Conservation (phyloP, 2,329 filamentous ascomycete species). For the Epichloe brachyelytri region DNA sequence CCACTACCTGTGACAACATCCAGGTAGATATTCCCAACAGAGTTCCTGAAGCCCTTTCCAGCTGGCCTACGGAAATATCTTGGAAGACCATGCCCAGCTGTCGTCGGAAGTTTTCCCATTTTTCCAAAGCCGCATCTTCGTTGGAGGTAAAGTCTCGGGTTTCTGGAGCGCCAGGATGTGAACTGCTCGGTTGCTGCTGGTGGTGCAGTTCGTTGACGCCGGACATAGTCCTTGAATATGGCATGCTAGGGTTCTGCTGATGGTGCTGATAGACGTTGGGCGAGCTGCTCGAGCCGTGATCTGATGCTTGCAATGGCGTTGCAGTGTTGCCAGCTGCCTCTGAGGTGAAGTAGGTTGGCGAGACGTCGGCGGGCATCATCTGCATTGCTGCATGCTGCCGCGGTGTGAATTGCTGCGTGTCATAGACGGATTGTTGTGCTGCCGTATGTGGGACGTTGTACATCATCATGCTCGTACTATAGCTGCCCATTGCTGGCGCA, state of each 20-base stretch:
- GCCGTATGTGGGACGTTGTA: conserved; percentile 61
- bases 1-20: conserved; percentile 41
- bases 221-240: conserved; percentile 35
- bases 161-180: conserved; percentile 32
- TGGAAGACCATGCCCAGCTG: conserved; percentile 58
- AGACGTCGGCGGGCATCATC: conserved; percentile 38
- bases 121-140: conserved; percentile 47
- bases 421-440: conserved; percentile 55
- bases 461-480: conserved; percentile 56
- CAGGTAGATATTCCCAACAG: conserved; percentile 41
- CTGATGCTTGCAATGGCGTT: conserved; percentile 36
- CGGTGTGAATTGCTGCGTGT: conserved; percentile 60
- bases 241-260: conserved; percentile 42
- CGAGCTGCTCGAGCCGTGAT: conserved; percentile 33
- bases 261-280: conserved; percentile 55
- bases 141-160: conserved; percentile 43
- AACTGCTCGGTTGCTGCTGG: conserved; percentile 2
- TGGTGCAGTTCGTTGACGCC: conserved; percentile 32
- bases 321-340: conserved; percentile 36
- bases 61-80: conserved; percentile 43
- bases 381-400: conserved; percentile 68
- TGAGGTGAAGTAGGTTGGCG: conserved; percentile 58
- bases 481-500: conserved; percentile 41
- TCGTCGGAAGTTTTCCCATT: conserved; percentile 52
- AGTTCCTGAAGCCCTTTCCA: conserved; percentile 38